Conservation (phyloP, 768 basidiomycete genomes). For the Trametes elegans region DNA sequence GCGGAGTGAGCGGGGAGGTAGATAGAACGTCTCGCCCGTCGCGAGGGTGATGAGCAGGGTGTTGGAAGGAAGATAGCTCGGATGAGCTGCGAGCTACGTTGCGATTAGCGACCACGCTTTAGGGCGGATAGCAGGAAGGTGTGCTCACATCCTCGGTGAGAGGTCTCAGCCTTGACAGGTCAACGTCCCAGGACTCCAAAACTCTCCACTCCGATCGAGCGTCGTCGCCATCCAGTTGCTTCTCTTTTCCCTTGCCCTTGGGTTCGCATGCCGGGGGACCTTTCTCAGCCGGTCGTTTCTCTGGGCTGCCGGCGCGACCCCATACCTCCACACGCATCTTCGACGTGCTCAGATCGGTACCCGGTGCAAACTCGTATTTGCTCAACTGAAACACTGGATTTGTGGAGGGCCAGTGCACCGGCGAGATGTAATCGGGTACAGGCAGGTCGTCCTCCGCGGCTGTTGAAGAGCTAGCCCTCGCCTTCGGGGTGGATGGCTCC, state of each 20-base stretch:
- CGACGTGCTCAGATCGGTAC: constrained; percentile 52
- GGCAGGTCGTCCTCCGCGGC: not conserved
- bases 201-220: constrained; percentile 52
- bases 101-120: not conserved
- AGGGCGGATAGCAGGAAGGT: not conserved
- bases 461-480: not conserved
- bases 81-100: constrained; percentile 37
- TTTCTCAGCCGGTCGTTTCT: not conserved
- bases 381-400: constrained; percentile 76
- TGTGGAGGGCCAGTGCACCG: constrained; percentile 78
- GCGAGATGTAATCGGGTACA: constrained; percentile 70
- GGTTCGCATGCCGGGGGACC: not conserved
- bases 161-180: constrained; percentile 54
- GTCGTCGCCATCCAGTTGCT: constrained; percentile 31
- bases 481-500: not conserved
- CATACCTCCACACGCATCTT: constrained; percentile 57
- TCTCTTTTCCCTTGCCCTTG: constrained; percentile 47
- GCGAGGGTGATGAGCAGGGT: constrained; percentile 66
- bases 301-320: constrained; percentile 36
- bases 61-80: constrained; percentile 63
- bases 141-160: constrained; percentile 60
- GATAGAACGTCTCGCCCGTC: constrained; percentile 58
- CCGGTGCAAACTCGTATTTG: constrained; percentile 50
- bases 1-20: constrained; percentile 39
- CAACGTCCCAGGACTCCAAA: constrained; percentile 66